Base-by-base conservation (phyloP, 768 basidiomycete genomes). In the Postia placenta region DNA sequence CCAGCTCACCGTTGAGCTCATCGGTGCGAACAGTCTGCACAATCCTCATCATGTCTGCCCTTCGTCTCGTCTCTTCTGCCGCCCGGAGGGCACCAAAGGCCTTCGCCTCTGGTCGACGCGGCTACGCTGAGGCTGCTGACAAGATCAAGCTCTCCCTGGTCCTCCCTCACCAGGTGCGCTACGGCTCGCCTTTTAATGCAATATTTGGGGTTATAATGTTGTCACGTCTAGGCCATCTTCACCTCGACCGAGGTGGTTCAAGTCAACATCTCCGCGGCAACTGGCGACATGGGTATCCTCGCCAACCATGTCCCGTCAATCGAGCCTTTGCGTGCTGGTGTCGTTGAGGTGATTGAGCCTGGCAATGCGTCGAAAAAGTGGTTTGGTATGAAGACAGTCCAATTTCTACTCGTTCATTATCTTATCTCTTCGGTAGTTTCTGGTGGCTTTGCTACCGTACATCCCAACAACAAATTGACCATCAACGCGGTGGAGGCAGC, bases 301-400 rank as follows among this genome's bases (percentile, higher is more conserved):
- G 92, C 95, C 60, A 96, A 95, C 78, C 96, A 99, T 71, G 93
- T 97, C 48, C 87, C 96, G 25, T 88, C 92, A n/a, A 87, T 98
- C 50, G 96, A 99, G 69, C 78, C 95, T 42, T 77, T 99, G 47
- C 88, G 90, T 64, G 87, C 96, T 36, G 96, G 96, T 65, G 76
- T 98, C 50, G 75, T 99, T 46, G 96, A 99, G 70, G 86, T 99
- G 58, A 81, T 98, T 56, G 95, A 97, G 72, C 71, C 82, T 11
- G 76, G 74, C 45, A 79, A 78, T 63, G 67, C 75, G 30, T 79
- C 84, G 49, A 94, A 96, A 79, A 98, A 95, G 74, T 98, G 89
- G 86, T 99, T 98, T 64, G 90, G 96, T 96, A 66, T 62, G 91
- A 48, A 45, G n/a, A n/a, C n/a, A n/a, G n/a, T n/a, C n/a, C n/a